Base-by-base conservation (phyloP, 805 yeast genomes). In the Maudiozyma turicensis region DNA sequence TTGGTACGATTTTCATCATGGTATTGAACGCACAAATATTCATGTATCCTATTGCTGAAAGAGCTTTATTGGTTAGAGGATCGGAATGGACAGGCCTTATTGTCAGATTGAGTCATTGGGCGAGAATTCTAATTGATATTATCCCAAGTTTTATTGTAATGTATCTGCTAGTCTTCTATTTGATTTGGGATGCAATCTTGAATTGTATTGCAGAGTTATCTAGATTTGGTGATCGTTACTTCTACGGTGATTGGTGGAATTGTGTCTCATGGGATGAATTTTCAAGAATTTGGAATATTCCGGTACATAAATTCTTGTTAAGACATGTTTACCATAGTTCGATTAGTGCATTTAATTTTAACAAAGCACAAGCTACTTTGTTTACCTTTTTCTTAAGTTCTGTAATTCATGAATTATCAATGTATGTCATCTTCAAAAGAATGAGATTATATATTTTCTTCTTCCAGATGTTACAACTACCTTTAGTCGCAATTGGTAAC, bases 181-280 rank as follows among this genome's bases (percentile, higher is more conserved):
- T 93, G 52, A 93, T 95, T 53, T 93, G 99, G 99, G 98, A 93
- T 60, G 83, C 91, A 7, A 91, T 91, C 46, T 71, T 90, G 57
- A 91, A 90, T 60, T 84, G 86, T 29, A 77, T 93, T 57, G 98
- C 96, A 0, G 99, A 93, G 64, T 70, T 91, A 40, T 82, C 95
- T 11, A 61, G 75, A 47, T 95, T 82, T 68, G 96, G 88, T 4
- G 97, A 93, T 63, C 77, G 99, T 45, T 85, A 85, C 54, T 93
- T 93, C 66, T 93, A 93, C 62, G 91, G 95, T 3, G 86, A 88
- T 42, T 93, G 99, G 99, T 93, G 99, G 99, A 87, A 90, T 57
- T 86, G 93, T 53, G 80, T 84, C 20, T 83, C 87, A 43, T 93
- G 97, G 96, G 87, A 85, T 51, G 90, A 90, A 63, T 93, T 86